Percentiles rank a stretch among this genome's conserved stretches.
phyloP scores from a whole-genome alignment of 176 grass and related monocot genomes.

The Oryza brachyantha region DNA sequence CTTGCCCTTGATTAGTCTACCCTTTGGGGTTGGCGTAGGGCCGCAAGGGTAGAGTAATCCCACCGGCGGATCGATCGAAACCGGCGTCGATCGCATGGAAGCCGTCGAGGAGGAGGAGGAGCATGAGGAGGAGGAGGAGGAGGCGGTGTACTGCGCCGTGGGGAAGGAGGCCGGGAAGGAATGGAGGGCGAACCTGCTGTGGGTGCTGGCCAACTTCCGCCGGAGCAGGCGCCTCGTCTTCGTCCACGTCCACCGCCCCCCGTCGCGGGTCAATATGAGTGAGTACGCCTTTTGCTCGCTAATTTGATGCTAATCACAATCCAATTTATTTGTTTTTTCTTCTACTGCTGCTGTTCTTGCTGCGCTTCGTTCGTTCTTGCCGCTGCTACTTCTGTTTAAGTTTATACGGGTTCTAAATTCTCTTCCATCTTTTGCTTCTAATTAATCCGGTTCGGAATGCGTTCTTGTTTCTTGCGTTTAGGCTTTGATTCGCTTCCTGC shows the following conservation, averaged over 20 bases:
- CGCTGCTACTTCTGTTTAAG: not conserved
- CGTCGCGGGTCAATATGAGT: constrained; percentile 69
- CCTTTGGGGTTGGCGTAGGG: too few relatives aligned
- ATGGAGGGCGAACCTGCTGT: constrained; percentile 66
- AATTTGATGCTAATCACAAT: not conserved
- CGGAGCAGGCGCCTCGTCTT: constrained; percentile 51
- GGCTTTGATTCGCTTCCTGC: not conserved
- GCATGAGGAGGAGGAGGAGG: not conserved
- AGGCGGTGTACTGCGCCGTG: constrained; percentile 49
- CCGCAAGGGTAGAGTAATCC: not conserved
- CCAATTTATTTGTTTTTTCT: too few relatives aligned
- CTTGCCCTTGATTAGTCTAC: too few relatives aligned
- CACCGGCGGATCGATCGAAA: too few relatives aligned
- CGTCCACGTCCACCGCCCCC: constrained; percentile 59
- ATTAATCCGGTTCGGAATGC: not conserved
- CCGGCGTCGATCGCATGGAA: not conserved
- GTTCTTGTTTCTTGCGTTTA: not conserved
- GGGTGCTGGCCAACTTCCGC: constrained; percentile 50
- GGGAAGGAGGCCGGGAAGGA: constrained; percentile 38
- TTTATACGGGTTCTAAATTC: too few relatives aligned
- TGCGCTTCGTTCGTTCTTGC: not conserved
- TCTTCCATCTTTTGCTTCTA: not conserved
- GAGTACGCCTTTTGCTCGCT: too few relatives aligned
- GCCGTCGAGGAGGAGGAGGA: not conserved
- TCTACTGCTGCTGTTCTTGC: not conserved